These are phyloP conservation scores for Neopestalotiopsis sp. DNA, from an alignment of 2,329 filamentous ascomycete species.

Conservation along the genomic window DNA sequence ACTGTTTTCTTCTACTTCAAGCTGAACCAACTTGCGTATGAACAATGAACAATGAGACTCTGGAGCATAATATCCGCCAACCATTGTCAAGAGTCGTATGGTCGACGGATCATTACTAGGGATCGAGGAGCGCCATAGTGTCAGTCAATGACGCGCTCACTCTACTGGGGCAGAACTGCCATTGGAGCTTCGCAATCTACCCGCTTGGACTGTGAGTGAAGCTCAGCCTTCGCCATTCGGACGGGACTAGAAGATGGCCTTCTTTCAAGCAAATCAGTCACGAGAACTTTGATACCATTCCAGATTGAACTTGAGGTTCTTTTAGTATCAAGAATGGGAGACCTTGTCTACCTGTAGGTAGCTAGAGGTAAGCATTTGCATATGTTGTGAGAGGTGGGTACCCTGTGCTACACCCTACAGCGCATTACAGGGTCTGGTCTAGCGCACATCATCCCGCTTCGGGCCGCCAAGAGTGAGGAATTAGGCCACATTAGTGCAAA, in stretches of 20 bases:
- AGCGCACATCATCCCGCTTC: neutral
- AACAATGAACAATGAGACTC: neutral
- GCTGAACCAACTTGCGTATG: neutral
- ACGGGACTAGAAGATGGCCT: neutral
- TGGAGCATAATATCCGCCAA: constrained; percentile 3
- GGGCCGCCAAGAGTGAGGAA: neutral
- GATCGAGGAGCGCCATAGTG: neutral
- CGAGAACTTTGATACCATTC: too few species aligned
- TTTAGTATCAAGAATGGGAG: neutral
- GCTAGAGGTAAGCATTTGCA: neutral
- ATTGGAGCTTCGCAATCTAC: neutral
- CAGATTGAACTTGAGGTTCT: too few species aligned
- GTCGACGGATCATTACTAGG: constrained; percentile 17
- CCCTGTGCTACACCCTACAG: neutral
- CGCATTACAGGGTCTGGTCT: neutral
- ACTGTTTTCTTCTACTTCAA: neutral
- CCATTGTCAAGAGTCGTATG: neutral
- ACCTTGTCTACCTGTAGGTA: neutral
- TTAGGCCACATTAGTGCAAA: neutral
- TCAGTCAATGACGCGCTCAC: constrained; percentile 26
- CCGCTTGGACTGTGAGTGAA: neutral
- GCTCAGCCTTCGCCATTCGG: neutral
- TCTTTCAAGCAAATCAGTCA: too few species aligned
- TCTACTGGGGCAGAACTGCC: neutral
- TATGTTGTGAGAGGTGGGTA: neutral